Base-by-base conservation (phyloP, 139 green algal species). In the Chlorella sorokiniana region DNA sequence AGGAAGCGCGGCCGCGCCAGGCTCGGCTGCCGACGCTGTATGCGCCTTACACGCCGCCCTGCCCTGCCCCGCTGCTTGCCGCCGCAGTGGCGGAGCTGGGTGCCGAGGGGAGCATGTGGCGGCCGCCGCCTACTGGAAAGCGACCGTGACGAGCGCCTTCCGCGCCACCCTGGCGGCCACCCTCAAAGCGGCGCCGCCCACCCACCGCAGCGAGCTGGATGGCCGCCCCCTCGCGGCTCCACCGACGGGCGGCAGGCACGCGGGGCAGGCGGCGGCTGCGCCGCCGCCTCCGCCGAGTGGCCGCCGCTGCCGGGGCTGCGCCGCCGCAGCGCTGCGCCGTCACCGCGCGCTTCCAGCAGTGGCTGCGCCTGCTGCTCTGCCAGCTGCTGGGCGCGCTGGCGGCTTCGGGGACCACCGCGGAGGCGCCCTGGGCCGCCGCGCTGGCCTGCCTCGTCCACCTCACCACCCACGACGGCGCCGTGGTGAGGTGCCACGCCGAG, bases 291-390 rank as follows among this genome's bases (percentile, higher is more conserved):
- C 38, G 73, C 25, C 52, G 73, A 80, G 38, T 83, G 77, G 77
- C 77, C 77, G 77, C 77, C 77, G 77, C 64, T 83, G 78, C 40
- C 42, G 33, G 78, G 65, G 29, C 41, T 37, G 35, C 64, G 78
- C 78, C 78, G 5, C 35, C 35, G 42, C 23, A 45, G 6, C 33
- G 48, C 48, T 70, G 64, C 42, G 31, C 52, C 7, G 56, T 61
- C 35, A n/a, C 81, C 16, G 81, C 85, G 64, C 76, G 61, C 69
- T 87, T 91, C 64, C 48, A 82, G 56, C 63, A 84, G n/a, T 96
- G 92, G 92, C 85, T 95, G 71, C 85, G 91, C 41, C 86, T 90
- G 74, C 83, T 96, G 63, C 87, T 94, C 22, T 94, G 88, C 79
- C 85, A 89, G 44, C 85, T 95, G 68, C 65, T 92, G 69, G 48